A percentile compares a stretch with the other conserved stretches of the same genome.
phyloP scores from a whole-genome alignment of 352 stramenopile species.

The Phytophthora chlamydospora region DNA sequence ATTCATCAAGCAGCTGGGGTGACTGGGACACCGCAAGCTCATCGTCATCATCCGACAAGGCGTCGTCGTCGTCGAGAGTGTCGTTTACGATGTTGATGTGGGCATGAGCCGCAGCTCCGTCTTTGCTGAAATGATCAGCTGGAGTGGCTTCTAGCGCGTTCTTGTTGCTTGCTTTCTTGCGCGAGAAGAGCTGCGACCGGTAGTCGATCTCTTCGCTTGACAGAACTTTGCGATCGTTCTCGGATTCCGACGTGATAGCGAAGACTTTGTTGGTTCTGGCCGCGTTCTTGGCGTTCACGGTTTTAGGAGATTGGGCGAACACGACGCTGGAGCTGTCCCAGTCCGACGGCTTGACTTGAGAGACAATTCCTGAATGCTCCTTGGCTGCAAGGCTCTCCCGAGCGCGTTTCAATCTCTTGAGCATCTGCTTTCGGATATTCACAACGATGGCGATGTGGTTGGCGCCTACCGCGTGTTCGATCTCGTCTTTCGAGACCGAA shows the following conservation, averaged over 20 bases:
- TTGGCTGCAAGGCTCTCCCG: conserved; percentile 32
- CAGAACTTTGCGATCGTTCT: conserved; percentile 44
- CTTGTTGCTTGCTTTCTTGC: conserved; percentile 61
- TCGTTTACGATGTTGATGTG: conserved; percentile 10
- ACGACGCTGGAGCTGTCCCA: conserved; percentile 20
- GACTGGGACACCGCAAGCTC: conserved; percentile 72
- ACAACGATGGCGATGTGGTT: conserved; percentile 69
- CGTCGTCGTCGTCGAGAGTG: conserved; percentile 39
- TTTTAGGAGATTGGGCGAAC: conserved; percentile 19
- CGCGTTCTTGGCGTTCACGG: conserved; percentile 14
- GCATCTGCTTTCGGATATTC: conserved; percentile 77
- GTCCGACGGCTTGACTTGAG: conserved; percentile 2
- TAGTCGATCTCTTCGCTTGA: conserved; percentile 72
- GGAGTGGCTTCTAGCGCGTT: conserved; percentile 34
- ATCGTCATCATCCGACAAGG: conserved; percentile 61
- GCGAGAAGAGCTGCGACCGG: conserved; percentile 63
- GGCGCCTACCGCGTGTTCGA: conserved; percentile 64
- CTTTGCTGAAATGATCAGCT: conserved; percentile 10
- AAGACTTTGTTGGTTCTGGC: conserved; percentile 44
- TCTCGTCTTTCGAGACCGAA: conserved; percentile 79
- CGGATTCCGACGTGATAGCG: conserved; percentile 9
- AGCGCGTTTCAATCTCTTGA: conserved; percentile 58
- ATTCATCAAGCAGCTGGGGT: conserved; percentile 68
- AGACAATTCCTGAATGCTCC: background rate
- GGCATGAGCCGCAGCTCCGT: background rate